Evolutionary conservation across 129 eudicot genomes (phyloP).

Genomic region (Apium graveolens): DNA sequence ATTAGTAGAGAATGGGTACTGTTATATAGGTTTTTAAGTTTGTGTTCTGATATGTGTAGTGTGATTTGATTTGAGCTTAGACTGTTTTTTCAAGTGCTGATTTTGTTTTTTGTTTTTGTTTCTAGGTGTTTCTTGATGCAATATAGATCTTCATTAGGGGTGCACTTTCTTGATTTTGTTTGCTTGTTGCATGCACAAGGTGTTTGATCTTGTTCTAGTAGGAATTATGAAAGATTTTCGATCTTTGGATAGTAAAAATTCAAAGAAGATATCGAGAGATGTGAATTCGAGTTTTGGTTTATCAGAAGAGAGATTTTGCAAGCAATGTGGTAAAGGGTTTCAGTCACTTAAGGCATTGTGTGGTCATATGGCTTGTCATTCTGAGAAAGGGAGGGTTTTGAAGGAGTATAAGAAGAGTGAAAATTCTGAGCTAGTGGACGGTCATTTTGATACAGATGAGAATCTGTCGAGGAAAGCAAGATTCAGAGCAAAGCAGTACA

Average conservation of each 20-base stretch:
- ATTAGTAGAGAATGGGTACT: too few species aligned
- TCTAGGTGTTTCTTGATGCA: conserved; percentile 13
- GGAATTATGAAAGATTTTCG: not conserved
- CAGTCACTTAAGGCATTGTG: not conserved
- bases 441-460: not conserved
- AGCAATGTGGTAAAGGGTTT: conserved; percentile 6
- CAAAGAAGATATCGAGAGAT: not conserved
- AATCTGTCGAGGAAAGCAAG: not conserved
- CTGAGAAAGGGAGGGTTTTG: conserved; percentile 4
- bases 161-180: conserved; percentile 3
- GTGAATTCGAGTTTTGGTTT: not conserved
- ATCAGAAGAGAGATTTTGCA: not conserved
- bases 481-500: not conserved
- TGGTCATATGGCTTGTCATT: conserved; percentile 6
- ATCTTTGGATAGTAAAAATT: not conserved
- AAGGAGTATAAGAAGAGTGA: not conserved
- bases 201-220: conserved; percentile 15
- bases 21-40: not conserved
- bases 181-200: conserved; percentile 7
- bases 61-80: conserved; percentile 23
- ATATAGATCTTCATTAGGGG: conserved; percentile 18
- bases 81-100: conserved; percentile 25
- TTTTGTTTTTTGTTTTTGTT: conserved; percentile 1
- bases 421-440: not conserved
- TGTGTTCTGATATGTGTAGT: not conserved